These are phyloP conservation scores for Dentipellis sp. DNA, from an alignment of 768 basidiomycete genomes.

Conservation along the genomic window DNA sequence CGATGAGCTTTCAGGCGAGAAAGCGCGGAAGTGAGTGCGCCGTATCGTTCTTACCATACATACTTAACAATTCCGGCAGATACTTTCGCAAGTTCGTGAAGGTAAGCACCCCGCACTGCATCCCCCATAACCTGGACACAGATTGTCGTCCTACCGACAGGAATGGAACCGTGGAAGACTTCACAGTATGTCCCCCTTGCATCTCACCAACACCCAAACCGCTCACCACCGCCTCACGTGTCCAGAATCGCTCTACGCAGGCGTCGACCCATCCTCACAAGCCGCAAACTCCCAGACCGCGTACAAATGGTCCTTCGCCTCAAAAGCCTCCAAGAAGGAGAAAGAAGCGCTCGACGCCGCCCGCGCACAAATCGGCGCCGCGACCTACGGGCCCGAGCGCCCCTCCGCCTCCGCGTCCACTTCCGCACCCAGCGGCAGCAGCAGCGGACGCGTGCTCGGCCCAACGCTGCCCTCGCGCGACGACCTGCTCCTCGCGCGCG, in stretches of 20 bases:
- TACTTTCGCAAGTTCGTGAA: conserved; percentile 93
- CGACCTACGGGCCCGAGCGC: conserved; percentile 26
- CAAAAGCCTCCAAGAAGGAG: conserved; percentile 53
- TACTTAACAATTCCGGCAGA: conserved; percentile 30
- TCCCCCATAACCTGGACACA: conserved; percentile 2
- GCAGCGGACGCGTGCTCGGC: conserved; percentile 38
- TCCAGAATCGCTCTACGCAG: conserved; percentile 49
- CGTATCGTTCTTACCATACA: conserved; percentile 17
- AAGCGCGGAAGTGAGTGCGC: conserved; percentile 55
- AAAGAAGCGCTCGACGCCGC: conserved; percentile 45
- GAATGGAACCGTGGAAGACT: conserved; percentile 80
- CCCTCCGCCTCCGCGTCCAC: conserved; percentile 1
- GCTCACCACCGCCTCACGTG: background rate
- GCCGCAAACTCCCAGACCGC: conserved; percentile 63
- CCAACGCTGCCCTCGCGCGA: conserved; percentile 62
- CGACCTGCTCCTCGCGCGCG: conserved; percentile 63
- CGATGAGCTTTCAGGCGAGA: conserved; percentile 76
- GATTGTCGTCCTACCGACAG: conserved; percentile 22
- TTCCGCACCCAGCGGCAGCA: conserved; percentile 4
- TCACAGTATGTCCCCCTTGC: conserved; percentile 34
- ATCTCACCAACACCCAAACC: background rate
- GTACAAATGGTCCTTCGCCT: conserved; percentile 84
- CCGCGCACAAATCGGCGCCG: conserved; percentile 46
- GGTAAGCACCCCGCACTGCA: conserved; percentile 28
- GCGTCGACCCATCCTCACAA: conserved; percentile 44